Evolutionary conservation across 352 stramenopile species (phyloP).

Genomic region (Globisporangium recalcitrans): DNA sequence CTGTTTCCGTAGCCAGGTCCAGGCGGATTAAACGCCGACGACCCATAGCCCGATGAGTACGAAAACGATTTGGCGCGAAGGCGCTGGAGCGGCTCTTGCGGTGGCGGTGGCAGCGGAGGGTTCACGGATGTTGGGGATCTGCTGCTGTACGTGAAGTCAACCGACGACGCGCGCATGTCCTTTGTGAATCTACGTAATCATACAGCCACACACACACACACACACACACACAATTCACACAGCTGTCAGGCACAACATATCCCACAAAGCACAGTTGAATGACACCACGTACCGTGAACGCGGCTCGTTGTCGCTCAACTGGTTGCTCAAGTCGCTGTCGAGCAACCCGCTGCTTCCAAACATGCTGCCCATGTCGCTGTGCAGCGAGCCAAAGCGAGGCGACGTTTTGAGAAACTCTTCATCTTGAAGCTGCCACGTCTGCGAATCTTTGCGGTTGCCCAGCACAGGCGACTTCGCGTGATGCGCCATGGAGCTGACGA

Average conservation of each 20-base stretch:
- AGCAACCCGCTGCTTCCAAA: conserved; percentile 11
- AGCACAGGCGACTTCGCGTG: conserved; percentile 61
- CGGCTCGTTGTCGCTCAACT: conserved; percentile 13
- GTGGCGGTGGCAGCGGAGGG: conserved; percentile 56
- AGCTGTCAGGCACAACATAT: background rate
- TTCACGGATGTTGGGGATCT: conserved; percentile 39
- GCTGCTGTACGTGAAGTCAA: conserved; percentile 61
- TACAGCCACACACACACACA: background rate
- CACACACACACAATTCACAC: background rate
- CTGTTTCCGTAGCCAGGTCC: background rate
- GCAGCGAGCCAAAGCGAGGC: conserved; percentile 37
- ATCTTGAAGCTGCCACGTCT: conserved; percentile 67
- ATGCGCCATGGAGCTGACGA: conserved; percentile 19
- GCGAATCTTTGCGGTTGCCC: conserved; percentile 49
- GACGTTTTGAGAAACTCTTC: conserved; percentile 56
- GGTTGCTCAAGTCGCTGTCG: conserved; percentile 13
- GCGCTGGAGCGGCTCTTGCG: conserved; percentile 53
- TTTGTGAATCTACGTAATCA: conserved; percentile 45
- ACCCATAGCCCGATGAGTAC: conserved; percentile 56
- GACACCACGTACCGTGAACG: conserved; percentile 10
- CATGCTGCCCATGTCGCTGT: conserved; percentile 7
- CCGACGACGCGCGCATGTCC: conserved; percentile 65
- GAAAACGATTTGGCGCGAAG: conserved; percentile 75
- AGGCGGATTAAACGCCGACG: conserved; percentile 29
- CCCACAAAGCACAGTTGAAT: background rate